These are phyloP conservation scores for Buddleja alternifolia DNA, from an alignment of 257 asterid genomes.

Conservation along the genomic window DNA sequence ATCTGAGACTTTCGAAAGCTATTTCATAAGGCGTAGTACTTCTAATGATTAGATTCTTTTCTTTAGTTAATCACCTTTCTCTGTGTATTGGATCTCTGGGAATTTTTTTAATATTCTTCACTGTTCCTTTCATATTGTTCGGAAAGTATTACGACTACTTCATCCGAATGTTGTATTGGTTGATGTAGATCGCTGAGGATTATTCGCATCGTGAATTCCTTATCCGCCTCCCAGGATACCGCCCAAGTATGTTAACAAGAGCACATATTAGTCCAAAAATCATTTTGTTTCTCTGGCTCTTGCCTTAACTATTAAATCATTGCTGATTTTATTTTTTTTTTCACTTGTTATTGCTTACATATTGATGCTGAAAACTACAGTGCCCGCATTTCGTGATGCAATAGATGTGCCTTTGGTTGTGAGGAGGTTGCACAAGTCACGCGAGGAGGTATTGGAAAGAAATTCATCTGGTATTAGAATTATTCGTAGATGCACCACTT, in stretches of 20 bases:
- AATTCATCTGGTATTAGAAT: slow-evolving; percentile 4
- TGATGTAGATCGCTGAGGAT: slow-evolving; percentile 92
- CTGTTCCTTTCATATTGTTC: background rate
- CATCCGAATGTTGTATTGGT: slow-evolving; percentile 22
- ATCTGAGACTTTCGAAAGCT: no score
- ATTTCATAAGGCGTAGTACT: no score
- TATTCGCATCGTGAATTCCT: slow-evolving; percentile 97
- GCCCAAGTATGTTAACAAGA: slow-evolving; percentile 99
- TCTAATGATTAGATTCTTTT: no score
- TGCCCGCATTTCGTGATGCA: slow-evolving; percentile 99
- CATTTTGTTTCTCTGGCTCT: background rate
- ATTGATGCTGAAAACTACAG: slow-evolving; percentile 42
- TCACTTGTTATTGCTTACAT: slow-evolving; percentile 29
- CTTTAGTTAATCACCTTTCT: no score
- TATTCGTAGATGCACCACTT: slow-evolving; percentile 13
- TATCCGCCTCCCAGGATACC: slow-evolving; percentile 96
- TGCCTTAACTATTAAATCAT: slow-evolving; percentile 9
- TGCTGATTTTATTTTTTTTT: no score
- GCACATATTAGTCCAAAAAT: slow-evolving; percentile 17
- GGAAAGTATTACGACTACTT: background rate
- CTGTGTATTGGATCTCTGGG: no score
- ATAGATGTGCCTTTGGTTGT: slow-evolving; percentile 96
- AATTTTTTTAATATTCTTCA: background rate
- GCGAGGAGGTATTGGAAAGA: slow-evolving; percentile 62
- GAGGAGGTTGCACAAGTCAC: slow-evolving; percentile 85